Conservation (phyloP, 2,329 filamentous ascomycete species). For the Cladosporium cucumerinum region DNA sequence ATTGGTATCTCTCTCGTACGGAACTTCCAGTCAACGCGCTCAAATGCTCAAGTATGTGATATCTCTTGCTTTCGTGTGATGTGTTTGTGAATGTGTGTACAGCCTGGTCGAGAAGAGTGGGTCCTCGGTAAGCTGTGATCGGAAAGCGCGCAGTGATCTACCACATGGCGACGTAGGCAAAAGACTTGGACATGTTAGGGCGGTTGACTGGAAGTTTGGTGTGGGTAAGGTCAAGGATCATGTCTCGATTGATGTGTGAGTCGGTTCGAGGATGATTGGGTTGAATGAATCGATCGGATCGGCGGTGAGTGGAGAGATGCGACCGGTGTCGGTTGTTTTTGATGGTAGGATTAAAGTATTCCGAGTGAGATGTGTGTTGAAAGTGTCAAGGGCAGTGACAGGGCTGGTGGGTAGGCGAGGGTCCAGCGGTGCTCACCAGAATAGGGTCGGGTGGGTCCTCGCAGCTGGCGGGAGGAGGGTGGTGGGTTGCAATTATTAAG, state of each 20-base stretch:
- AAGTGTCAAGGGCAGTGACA: constrained; percentile 9
- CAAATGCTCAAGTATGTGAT: constrained; percentile 15
- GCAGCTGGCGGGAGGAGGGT: constrained; percentile 12
- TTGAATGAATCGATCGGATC: neutral
- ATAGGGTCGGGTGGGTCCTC: constrained; percentile 16
- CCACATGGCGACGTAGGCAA: constrained; percentile 10
- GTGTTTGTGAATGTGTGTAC: constrained; percentile 11
- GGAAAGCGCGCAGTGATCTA: constrained; percentile 9
- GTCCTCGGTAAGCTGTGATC: constrained; percentile 12
- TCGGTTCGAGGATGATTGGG: neutral
- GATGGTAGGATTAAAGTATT: constrained; percentile 1
- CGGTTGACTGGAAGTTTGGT: constrained; percentile 14
- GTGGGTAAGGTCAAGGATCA: constrained; percentile 11
- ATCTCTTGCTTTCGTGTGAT: constrained; percentile 14
- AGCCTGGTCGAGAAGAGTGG: constrained; percentile 2
- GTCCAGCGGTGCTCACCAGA: constrained; percentile 18
- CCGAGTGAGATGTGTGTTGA: neutral
- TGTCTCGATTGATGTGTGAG: constrained; percentile 6
- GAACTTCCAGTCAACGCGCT: constrained; percentile 13
- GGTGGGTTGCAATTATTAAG: constrained; percentile 4
- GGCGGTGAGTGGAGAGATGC: neutral
- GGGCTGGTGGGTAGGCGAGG: constrained; percentile 12
- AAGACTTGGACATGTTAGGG: constrained; percentile 14
- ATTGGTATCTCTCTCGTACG: neutral
- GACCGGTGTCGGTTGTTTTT: neutral